Evolutionary conservation across 345 rosid genomes (phyloP).

Genomic region (Pelargonium nanum): DNA sequence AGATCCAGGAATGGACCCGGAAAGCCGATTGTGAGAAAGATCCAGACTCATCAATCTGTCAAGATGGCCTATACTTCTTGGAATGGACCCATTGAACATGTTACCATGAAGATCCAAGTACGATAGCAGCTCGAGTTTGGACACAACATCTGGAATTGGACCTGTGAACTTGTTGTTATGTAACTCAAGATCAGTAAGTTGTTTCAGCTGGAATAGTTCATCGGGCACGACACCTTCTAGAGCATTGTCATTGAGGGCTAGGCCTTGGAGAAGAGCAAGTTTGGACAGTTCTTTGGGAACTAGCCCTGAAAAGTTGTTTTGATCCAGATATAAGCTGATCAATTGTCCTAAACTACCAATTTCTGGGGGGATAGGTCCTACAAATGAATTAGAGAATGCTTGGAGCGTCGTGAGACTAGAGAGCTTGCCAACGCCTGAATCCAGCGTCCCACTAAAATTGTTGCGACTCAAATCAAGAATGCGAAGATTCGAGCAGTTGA

Average conservation of each 20-base stretch:
- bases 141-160: slow-evolving; percentile 37
- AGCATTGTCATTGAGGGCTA: slow-evolving; percentile 30
- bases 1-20: slow-evolving; percentile 42
- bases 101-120: slow-evolving; percentile 46
- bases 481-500: slow-evolving; percentile 45
- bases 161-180: slow-evolving; percentile 53
- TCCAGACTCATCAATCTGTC: slow-evolving; percentile 40
- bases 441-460: slow-evolving; percentile 49
- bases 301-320: slow-evolving; percentile 46
- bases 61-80: slow-evolving; percentile 39
- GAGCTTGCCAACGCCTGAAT: slow-evolving; percentile 50
- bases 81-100: slow-evolving; percentile 63
- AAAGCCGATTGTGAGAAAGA: slow-evolving; percentile 59
- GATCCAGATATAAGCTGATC: slow-evolving; percentile 27
- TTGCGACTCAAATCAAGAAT: slow-evolving; percentile 27
- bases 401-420: slow-evolving; percentile 30
- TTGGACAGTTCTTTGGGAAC: slow-evolving; percentile 54
- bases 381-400: slow-evolving; percentile 37
- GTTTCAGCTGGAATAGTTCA: slow-evolving; percentile 38
- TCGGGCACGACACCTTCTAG: slow-evolving; percentile 56
- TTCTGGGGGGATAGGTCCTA: slow-evolving; percentile 53
- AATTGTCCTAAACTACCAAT: slow-evolving; percentile 53
- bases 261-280: slow-evolving; percentile 63
- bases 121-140: slow-evolving; percentile 50
- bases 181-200: slow-evolving; percentile 40